phyloP scores from a whole-genome alignment of 75 land plant genomes.

The Adiantum capillusveneris region DNA sequence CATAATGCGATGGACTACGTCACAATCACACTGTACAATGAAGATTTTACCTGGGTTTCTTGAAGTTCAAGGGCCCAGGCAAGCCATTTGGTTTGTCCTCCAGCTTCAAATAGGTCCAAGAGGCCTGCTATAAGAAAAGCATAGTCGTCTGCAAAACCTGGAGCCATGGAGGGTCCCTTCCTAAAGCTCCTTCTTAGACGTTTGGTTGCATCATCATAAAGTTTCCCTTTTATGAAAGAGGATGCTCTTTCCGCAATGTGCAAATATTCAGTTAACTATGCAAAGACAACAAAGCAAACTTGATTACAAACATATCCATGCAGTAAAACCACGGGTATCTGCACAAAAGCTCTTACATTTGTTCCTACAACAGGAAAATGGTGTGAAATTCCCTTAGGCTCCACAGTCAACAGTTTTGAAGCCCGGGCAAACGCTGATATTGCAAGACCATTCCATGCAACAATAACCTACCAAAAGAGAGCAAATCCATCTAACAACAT shows the following conservation, averaged over 20 bases:
- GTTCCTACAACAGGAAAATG: constrained; percentile 79
- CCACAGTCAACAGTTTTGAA: constrained; percentile 59
- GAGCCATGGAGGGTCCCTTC: constrained; percentile 83
- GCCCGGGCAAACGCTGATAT: constrained; percentile 94
- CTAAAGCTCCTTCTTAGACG: constrained; percentile 76
- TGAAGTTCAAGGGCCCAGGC: constrained; percentile 91
- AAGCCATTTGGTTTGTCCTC: constrained; percentile 70
- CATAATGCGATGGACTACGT: no score
- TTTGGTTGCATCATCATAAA: constrained; percentile 54
- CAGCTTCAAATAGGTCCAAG: constrained; percentile 79
- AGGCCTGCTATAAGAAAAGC: constrained; percentile 88
- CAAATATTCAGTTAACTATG: constrained; percentile 74
- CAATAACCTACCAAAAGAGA: constrained; percentile 85
- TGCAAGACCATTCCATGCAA: constrained; percentile 96
- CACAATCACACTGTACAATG: no score
- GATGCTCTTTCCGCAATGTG: constrained; percentile 75
- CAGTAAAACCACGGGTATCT: not conserved
- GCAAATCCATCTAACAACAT: no score
- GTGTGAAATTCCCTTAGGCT: constrained; percentile 35
- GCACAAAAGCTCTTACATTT: constrained; percentile 44
- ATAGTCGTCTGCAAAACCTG: constrained; percentile 97
- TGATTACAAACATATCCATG: not conserved
- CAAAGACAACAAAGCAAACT: no score
- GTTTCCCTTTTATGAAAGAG: constrained; percentile 50
- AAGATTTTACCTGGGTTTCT: constrained; percentile 59